Base-by-base conservation (phyloP, 805 yeast species). In the Kazachstania psychrophila region DNA sequence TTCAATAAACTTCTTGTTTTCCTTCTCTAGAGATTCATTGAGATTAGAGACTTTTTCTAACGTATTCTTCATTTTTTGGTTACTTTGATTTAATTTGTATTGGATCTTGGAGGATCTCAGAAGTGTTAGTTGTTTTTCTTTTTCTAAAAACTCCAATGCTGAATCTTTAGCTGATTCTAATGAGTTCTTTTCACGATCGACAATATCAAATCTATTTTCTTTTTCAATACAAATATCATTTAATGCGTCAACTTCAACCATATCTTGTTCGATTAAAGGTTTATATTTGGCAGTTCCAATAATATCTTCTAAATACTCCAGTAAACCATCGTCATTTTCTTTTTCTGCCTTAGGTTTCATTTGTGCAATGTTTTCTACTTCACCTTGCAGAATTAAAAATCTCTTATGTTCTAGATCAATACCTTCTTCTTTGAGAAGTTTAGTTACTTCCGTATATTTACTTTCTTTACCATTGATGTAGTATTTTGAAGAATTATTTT, bases 261-360 rank as follows among this genome's bases (percentile, higher is more conserved):
- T 62, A 18, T 76, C 68, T 19, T 72, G 70, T 50, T 84, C 95
- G 41, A 92, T 88, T 28, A 75, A 61, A 18, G 69, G 66, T 56
- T 92, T 88, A 56, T 88, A 94, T 33, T 72, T 69, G 1, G 96
- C 69, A 0, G 99, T 94, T 4, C 98, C 99, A 38, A 94, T 92
- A 33, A 92, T 89, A 64, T 94, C 98, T 54, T 92, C 99, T 42
- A 92, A 62, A 55, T 92, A 92, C 53, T 94, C 99, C 27, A 92
- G 62, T 19, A 92, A 65, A 0, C 99, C 99, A 55, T 92, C 97
- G 49, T 89, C 97, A 45, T 76, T 76, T 36, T 85, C 95, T 34
- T 69, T 74, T 51, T 92, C 96, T 0, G 96, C 97, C 53, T 89
- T 92, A 9, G 99, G 83, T 55, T 89, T 89, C 99, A 92, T 94